Evolutionary conservation across 495 filamentous ascomycete genomes (phyloP), one percentile per base, ranked within the genome.

Genomic region (Schizothecium vesticola): DNA sequence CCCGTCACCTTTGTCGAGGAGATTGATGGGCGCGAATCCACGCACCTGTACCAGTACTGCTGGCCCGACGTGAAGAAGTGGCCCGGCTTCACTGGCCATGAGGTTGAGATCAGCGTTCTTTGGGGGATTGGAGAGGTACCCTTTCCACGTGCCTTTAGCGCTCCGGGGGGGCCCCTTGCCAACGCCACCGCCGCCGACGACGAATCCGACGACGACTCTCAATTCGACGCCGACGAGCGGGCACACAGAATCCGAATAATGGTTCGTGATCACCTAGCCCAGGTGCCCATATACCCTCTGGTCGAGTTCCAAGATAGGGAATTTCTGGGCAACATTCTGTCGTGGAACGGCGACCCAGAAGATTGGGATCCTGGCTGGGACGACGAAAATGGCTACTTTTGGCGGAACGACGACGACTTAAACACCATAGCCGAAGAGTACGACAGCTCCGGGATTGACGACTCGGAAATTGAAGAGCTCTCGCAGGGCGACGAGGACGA

Each of bases 371-470:
- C 64, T 22, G 64, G 28, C 0, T 70, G 43, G 5, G 2, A 51
- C 0, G 68, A 68, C 16, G 61, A 64, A 7, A 60, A 64, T 4
- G 67, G 23, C 12, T 26, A 26, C 26, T n/a, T 66, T 56, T 33
- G 25, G n/a, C 33, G 33, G 13, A 13, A 23, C 56, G 55, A 66
- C 12, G 59, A 21, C 0, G 65, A 19, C 16, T 1, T 33, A 3
- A 11, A 69, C 7, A 19, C 23, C 23, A 19, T 21, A 21, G 43
- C 69, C 2, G 67, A 77, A 22, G 71, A 74, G 43, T 78, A 78
- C 26, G 76, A 76, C 36, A 78, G 76, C 67, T 69, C 69, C 2
- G 76, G 76, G 0, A 78, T 78, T 24, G 72, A 77, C 64, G 76
- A 77, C 65, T 72, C 64, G 0, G 68, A 69, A 0, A 71, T 76